Base-by-base conservation (phyloP, 2,329 filamentous ascomycete genomes). In the Penicillium glabrum region DNA sequence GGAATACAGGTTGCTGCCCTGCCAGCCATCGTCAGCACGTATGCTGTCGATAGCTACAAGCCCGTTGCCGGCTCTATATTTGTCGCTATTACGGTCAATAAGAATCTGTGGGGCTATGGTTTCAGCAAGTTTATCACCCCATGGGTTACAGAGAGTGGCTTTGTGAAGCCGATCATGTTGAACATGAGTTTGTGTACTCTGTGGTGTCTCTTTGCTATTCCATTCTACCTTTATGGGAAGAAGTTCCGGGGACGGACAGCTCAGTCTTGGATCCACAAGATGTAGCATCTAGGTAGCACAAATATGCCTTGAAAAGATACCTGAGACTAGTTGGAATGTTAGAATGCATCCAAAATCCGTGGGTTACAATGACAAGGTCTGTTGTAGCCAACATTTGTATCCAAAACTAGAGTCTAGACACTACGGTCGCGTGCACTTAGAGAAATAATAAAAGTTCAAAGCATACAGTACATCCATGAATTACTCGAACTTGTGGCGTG, bases 31-130 rank as follows among this genome's bases (percentile, higher is more conserved):
- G 79, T 76, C 5, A 85, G 65, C 46, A 75, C 73, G 76, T 87
- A 87, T 64, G 83, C 84, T 0, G 80, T 88, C 16, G 86, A 88
- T 67, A 82, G 79, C 54, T 88, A 88, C 70, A 88, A 87, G 71
- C 83, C 85, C 0, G 81, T 87, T 2, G 79, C 84, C 0, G 84
- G 85, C 3, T 80, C 78, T 3, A 73, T 87, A 47, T 84, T 87
- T 67, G 84, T 87, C 0, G 76, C 80, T 8, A 82, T 86, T 61
- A 87, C 84, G 51, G 83, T 87, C 46, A 85, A 86, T 65, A 87
- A 87, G 74, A 87, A 87, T 55, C 53, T 86, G 0, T 86, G 83
- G 82, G 84, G 85, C 1, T 87, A 86, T 66, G 83, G 84, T 0
- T 82, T 86, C 61, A 74, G 74, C 49, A 81, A 83, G 53, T 84